These are phyloP conservation scores for Sporothrix schenckii DNA, from an alignment of 2,329 filamentous ascomycete species.

Conservation along the genomic window DNA sequence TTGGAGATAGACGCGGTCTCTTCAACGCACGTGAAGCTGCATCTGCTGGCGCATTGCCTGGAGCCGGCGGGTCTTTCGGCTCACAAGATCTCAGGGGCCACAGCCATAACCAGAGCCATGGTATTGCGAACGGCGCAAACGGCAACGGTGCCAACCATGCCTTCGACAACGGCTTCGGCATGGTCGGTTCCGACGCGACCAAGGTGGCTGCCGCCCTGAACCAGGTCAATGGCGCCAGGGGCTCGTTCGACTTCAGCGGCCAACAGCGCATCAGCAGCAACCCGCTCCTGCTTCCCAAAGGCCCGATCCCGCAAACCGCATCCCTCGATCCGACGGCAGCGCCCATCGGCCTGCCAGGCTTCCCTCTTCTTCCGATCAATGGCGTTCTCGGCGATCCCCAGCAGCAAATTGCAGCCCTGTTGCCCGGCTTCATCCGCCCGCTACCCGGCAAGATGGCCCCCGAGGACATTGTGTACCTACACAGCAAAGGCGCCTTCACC, in stretches of 20 bases:
- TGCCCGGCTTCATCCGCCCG: conserved; percentile 74
- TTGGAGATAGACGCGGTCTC: conserved; percentile 31
- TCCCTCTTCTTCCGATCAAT: conserved; percentile 36
- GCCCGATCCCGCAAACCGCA: not conserved
- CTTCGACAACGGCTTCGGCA: conserved; percentile 28
- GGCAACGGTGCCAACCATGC: not conserved
- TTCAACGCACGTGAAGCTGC: conserved; percentile 35
- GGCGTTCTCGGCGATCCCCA: conserved; percentile 39
- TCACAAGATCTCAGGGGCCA: conserved; percentile 21
- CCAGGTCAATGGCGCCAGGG: conserved; percentile 2
- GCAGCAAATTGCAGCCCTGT: conserved; percentile 47
- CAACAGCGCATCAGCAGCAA: conserved; percentile 29
- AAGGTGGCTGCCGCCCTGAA: conserved; percentile 21
- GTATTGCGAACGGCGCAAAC: conserved; percentile 17
- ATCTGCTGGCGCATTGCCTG: conserved; percentile 27
- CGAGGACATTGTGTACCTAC: conserved; percentile 82
- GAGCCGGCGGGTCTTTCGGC: conserved; percentile 28
- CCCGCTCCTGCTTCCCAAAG: conserved; percentile 31
- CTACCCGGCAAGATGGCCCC: conserved; percentile 74
- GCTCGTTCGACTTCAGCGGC: conserved; percentile 13
- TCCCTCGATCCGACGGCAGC: conserved; percentile 1
- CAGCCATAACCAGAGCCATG: conserved; percentile 28
- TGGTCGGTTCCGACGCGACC: conserved; percentile 19
- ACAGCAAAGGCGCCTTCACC: conserved; percentile 79
- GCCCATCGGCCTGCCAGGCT: conserved; percentile 30